These are phyloP conservation scores for Naganishia onofrii DNA, from an alignment of 768 basidiomycete genomes.

Conservation along the genomic window DNA sequence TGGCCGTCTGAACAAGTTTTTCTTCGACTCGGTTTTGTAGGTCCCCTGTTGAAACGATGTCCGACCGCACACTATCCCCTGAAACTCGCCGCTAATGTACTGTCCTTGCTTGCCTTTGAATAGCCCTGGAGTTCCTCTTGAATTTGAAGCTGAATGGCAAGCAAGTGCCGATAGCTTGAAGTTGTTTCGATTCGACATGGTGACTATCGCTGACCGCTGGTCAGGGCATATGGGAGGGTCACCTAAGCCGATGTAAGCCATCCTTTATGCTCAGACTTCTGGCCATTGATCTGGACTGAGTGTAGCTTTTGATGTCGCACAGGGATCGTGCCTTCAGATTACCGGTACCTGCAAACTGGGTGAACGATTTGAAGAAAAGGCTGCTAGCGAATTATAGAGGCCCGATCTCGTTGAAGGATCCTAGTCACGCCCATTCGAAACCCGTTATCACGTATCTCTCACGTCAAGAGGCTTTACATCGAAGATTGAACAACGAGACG, in stretches of 20 bases:
- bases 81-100: no score
- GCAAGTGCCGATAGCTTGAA: slow-evolving; percentile 30
- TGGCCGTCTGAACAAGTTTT: slow-evolving; percentile 39
- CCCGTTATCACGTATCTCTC: slow-evolving; percentile 41
- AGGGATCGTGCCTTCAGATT: slow-evolving; percentile 41
- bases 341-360: slow-evolving; percentile 36
- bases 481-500: slow-evolving; percentile 31
- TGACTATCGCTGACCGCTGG: slow-evolving; percentile 36
- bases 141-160: slow-evolving; percentile 33
- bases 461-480: slow-evolving; percentile 33
- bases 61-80: no score
- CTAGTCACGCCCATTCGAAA: slow-evolving; percentile 1
- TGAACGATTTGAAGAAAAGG: slow-evolving; percentile 34
- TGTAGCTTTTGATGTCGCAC: slow-evolving; percentile 8
- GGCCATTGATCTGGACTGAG: neutral
- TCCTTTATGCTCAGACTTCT: neutral
- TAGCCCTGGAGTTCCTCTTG: slow-evolving; percentile 37
- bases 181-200: slow-evolving; percentile 33
- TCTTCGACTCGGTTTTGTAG: slow-evolving; percentile 41
- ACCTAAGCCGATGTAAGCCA: slow-evolving; percentile 13
- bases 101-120: neutral
- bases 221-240: slow-evolving; percentile 32
- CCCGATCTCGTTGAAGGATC: slow-evolving; percentile 27
- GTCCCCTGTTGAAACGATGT: neutral
- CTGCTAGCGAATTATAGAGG: slow-evolving; percentile 37